Evolutionary conservation across 2,329 filamentous ascomycete genomes (phyloP).

Genomic region (Zasmidium cellare): DNA sequence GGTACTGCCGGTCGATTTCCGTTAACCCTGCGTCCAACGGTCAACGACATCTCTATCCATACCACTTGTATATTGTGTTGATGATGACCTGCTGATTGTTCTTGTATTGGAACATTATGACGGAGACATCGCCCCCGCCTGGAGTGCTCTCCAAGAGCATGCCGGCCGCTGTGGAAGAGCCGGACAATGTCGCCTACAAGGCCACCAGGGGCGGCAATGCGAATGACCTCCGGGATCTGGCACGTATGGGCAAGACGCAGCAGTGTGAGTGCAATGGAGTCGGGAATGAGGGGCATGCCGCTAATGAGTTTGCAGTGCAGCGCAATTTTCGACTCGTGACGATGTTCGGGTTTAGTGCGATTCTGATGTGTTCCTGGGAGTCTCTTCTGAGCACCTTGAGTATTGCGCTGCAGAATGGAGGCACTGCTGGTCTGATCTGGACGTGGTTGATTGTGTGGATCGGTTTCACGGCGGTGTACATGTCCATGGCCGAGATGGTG

Average conservation of each 20-base stretch:
- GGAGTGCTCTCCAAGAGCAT: background rate
- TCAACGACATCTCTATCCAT: background rate
- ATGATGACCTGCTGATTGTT: no score
- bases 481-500: conserved; percentile 32
- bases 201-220: conserved; percentile 10
- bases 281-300: no score
- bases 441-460: conserved; percentile 33
- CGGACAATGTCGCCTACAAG: conserved; percentile 1
- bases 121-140: background rate
- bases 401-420: conserved; percentile 13
- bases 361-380: conserved; percentile 29
- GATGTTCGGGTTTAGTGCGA: conserved; percentile 24
- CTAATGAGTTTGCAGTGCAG: conserved; percentile 11
- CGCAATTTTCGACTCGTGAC: conserved; percentile 27
- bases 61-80: background rate
- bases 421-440: conserved; percentile 33
- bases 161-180: background rate
- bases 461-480: conserved; percentile 34
- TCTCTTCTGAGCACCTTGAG: conserved; percentile 9
- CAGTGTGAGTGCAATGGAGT: background rate
- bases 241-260: conserved; percentile 11
- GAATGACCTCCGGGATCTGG: conserved; percentile 9
- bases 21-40: background rate
- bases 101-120: background rate
- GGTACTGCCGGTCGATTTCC: background rate